These are phyloP conservation scores for Mycena citricolor DNA, from an alignment of 1,284 basidiomycete genomes.

Conservation along the genomic window DNA sequence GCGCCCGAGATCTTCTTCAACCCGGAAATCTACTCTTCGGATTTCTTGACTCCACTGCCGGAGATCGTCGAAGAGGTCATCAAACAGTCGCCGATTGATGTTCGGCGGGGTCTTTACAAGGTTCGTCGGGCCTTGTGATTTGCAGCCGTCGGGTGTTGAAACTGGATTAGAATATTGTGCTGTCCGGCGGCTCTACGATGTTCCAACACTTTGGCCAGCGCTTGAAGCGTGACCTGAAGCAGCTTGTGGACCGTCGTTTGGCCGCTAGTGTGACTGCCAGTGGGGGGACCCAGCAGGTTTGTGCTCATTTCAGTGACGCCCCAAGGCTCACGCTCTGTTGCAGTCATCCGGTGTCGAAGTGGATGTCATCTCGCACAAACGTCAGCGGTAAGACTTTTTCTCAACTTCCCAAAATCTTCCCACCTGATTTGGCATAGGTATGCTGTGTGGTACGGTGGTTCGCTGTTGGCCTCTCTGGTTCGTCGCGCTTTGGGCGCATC, in stretches of 20 bases:
- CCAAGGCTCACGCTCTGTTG: slow-evolving; percentile 9
- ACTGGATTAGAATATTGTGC: slow-evolving; percentile 79
- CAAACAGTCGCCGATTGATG: slow-evolving; percentile 94
- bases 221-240: slow-evolving; percentile 93
- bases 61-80: slow-evolving; percentile 97
- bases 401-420: slow-evolving; percentile 14
- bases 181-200: slow-evolving; percentile 96
- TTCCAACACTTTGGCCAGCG: slow-evolving; percentile 97
- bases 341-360: slow-evolving; percentile 94
- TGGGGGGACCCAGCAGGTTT: slow-evolving; percentile 72
- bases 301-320: slow-evolving; percentile 1
- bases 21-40: slow-evolving; percentile 97
- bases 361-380: slow-evolving; percentile 98
- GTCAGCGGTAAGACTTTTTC: slow-evolving; percentile 67
- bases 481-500: slow-evolving; percentile 32
- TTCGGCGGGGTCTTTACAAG: slow-evolving; percentile 93
- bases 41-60: slow-evolving; percentile 96
- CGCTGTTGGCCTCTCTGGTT: slow-evolving; percentile 87
- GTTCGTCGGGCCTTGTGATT: slow-evolving; percentile 36
- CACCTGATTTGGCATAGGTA: slow-evolving; percentile 54
- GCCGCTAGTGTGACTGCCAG: slow-evolving; percentile 76
- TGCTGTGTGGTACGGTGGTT: slow-evolving; percentile 99
- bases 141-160: background rate
- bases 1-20: slow-evolving; percentile 99
- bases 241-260: slow-evolving; percentile 89